A percentile compares a stretch with the other conserved stretches of the same genome.
phyloP scores from a whole-genome alignment of 192 early-diverging fungal genomes.

The Entophlyctis luteolus region DNA sequence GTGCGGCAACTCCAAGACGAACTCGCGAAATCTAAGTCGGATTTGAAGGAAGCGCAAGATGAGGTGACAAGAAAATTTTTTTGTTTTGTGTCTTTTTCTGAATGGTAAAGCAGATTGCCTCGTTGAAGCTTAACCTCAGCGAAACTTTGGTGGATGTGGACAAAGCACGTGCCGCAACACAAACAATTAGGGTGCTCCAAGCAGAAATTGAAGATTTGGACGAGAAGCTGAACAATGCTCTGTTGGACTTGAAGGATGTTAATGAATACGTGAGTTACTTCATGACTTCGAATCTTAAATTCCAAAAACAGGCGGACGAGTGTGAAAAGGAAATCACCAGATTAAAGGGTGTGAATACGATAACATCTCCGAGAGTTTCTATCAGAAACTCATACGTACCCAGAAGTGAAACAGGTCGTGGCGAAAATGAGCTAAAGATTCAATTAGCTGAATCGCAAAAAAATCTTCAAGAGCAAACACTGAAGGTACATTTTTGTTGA shows the following conservation, averaged over 20 bases:
- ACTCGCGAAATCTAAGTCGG: not conserved
- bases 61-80: not conserved
- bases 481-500: too few species aligned
- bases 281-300: too few species aligned
- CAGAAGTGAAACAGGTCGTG: not conserved
- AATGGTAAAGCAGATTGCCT: too few species aligned
- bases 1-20: not conserved
- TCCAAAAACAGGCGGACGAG: too few species aligned
- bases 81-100: too few species aligned
- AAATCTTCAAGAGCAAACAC: not conserved
- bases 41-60: not conserved
- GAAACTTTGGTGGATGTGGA: too few species aligned
- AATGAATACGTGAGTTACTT: conserved; percentile 20
- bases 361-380: too few species aligned
- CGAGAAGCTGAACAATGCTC: not conserved
- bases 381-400: too few species aligned
- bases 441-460: not conserved
- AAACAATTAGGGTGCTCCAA: not conserved
- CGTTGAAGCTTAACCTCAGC: too few species aligned
- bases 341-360: too few species aligned
- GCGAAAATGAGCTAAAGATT: not conserved
- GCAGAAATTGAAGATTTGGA: not conserved
- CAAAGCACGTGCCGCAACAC: too few species aligned
- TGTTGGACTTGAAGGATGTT: conserved; percentile 12
- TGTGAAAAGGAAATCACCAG: not conserved